These are phyloP conservation scores for Beauveria varroae DNA, from an alignment of 2,329 filamentous ascomycete species.

Conservation along the genomic window DNA sequence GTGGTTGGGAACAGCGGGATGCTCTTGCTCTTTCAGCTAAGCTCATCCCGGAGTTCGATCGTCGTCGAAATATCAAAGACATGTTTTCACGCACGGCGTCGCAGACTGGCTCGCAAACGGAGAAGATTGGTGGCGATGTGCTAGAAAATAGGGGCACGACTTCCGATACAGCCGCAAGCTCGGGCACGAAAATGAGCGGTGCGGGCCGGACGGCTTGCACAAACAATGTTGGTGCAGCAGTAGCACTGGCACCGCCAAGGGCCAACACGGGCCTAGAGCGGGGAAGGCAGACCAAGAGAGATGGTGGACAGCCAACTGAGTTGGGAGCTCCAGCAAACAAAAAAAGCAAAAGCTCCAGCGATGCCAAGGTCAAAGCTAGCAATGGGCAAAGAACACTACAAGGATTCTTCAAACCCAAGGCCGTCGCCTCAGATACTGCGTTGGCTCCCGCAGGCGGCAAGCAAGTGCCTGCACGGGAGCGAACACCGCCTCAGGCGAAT, in stretches of 20 bases:
- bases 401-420: conserved; percentile 70
- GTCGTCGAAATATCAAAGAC: conserved; percentile 76
- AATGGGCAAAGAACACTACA: conserved; percentile 52
- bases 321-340: conserved; percentile 26
- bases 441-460: not conserved
- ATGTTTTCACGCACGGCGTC: conserved; percentile 65
- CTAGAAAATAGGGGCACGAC: not conserved
- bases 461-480: not conserved
- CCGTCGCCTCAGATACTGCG: not conserved
- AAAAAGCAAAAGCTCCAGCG: conserved; percentile 25
- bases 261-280: not conserved
- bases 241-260: not conserved
- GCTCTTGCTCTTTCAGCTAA: conserved; percentile 70
- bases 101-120: conserved; percentile 22
- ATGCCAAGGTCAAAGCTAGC: conserved; percentile 21
- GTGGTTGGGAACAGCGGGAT: conserved; percentile 60
- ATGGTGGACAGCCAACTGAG: conserved; percentile 14
- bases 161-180: not conserved
- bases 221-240: not conserved
- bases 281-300: conserved; percentile 19
- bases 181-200: not conserved
- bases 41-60: conserved; percentile 81
- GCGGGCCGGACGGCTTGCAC: not conserved
- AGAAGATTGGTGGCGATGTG: not conserved
- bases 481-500: not conserved